Conservation (phyloP, 2,329 filamentous ascomycete genomes). For the Acrocalymma vagum region DNA sequence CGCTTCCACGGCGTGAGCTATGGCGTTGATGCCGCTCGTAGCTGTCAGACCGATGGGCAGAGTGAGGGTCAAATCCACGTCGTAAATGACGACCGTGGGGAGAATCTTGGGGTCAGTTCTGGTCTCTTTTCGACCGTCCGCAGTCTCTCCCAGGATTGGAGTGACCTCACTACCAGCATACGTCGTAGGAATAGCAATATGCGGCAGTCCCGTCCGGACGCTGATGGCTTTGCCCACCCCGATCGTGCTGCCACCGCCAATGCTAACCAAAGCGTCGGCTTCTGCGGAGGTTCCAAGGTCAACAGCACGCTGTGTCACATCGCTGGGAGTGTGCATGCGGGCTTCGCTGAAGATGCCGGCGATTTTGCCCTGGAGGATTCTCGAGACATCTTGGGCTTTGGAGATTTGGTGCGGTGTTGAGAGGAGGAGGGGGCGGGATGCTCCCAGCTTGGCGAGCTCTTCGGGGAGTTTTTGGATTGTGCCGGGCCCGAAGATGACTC, state of each 20-base stretch:
- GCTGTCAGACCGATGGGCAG: constrained; percentile 62
- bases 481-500: constrained; percentile 66
- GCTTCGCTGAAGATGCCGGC: constrained; percentile 64
- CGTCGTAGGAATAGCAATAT: constrained; percentile 45
- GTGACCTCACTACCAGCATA: constrained; percentile 65
- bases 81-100: constrained; percentile 69
- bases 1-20: constrained; percentile 72
- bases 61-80: constrained; percentile 69
- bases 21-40: constrained; percentile 70
- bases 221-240: constrained; percentile 56
- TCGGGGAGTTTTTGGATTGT: constrained; percentile 59
- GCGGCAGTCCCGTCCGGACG: constrained; percentile 39
- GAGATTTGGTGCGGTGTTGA: constrained; percentile 62
- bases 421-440: constrained; percentile 63
- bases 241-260: constrained; percentile 70
- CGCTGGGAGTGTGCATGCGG: constrained; percentile 69
- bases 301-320: constrained; percentile 66
- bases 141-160: constrained; percentile 70
- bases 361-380: constrained; percentile 55
- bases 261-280: constrained; percentile 65
- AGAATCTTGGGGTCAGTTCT: constrained; percentile 66
- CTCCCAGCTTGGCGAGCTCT: constrained; percentile 55
- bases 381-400: constrained; percentile 56
- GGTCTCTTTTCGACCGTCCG: constrained; percentile 66
- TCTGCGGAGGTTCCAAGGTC: constrained; percentile 52